Base-by-base conservation (phyloP, 306 rosid genomes). In the Abrus precatorius region DNA sequence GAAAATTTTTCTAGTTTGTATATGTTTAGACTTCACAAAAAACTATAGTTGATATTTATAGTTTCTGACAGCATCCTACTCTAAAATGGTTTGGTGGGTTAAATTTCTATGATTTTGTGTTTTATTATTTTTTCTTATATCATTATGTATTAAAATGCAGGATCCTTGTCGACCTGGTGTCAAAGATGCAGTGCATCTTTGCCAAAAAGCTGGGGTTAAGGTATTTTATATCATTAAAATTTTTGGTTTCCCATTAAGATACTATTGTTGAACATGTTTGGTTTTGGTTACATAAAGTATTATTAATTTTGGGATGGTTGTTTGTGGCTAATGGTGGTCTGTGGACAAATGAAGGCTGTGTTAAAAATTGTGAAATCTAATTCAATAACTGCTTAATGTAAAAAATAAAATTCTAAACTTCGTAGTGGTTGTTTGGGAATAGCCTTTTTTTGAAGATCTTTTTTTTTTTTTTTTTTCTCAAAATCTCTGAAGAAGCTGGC, bases 201-300 rank as follows among this genome's bases (percentile, higher is more conserved):
- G 99, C 88, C 97, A 92, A 85, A 90, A 83, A 29, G 97, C 99
- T 56, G 99, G 99, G 60, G 94, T 96, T 69, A 93, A 96, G 99
- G 99, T 96, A 83, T 65, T 29, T 28, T 40, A 53, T 66, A 56
- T 43, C 67, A 40, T 44, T 61, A 12, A 33, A 81, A 78, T 71
- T 54, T 53, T 53, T 50, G 33, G 34, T 77, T 63, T 71, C 76
- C 34, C 45, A 59, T 59, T 20, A 30, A 53, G 57, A 71, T 30
- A 27, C 10, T 54, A 38, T 61, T 30, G 29, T 80, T 69, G 3
- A 27, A 38, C 34, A 38, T 70, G 49, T 71, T 43, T 5, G 41
- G 69, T 57, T 84, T 71, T 38, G 27, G 30, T 72, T 72, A 36
- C 38, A 33, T 38, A 40, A 47, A 64, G 47, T 55, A 38, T 47